Percentiles rank a stretch among this genome's conserved stretches.
phyloP scores from a whole-genome alignment of 306 rosid species.

The Rubus idaeus region DNA sequence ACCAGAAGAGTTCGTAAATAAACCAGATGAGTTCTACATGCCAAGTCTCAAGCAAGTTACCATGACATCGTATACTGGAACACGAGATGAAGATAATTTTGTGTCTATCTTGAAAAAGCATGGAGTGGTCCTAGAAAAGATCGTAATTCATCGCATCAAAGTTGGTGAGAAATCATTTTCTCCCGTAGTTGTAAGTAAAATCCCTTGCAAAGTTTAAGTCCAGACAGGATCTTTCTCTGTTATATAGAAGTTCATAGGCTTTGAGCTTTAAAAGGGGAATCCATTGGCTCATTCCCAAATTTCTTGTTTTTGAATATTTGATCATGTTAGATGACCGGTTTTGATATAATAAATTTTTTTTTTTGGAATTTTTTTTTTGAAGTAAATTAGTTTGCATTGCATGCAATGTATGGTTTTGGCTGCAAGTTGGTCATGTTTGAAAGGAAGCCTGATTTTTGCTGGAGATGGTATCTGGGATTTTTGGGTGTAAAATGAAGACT shows the following conservation, averaged over 20 bases:
- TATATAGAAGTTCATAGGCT: not conserved
- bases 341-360: not conserved
- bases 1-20: conserved; percentile 7
- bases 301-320: not conserved
- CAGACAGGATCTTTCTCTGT: not conserved
- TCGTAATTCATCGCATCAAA: not conserved
- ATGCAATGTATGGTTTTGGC: not conserved
- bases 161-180: conserved; percentile 6
- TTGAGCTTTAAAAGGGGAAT: not conserved
- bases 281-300: not conserved
- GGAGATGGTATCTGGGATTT: too few relatives aligned
- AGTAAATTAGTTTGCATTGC: not conserved
- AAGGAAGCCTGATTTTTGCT: too few relatives aligned
- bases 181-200: not conserved
- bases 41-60: conserved; percentile 23
- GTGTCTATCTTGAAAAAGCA: not conserved
- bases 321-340: not conserved
- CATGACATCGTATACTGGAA: not conserved
- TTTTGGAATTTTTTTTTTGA: not conserved
- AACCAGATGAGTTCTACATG: conserved; percentile 1
- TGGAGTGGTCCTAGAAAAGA: conserved; percentile 11
- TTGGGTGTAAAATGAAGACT: too few relatives aligned
- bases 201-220: not conserved
- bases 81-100: conserved; percentile 8
- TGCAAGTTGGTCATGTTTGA: not conserved